Conservation (phyloP, 768 basidiomycete genomes). For the Mycena belliarum region DNA sequence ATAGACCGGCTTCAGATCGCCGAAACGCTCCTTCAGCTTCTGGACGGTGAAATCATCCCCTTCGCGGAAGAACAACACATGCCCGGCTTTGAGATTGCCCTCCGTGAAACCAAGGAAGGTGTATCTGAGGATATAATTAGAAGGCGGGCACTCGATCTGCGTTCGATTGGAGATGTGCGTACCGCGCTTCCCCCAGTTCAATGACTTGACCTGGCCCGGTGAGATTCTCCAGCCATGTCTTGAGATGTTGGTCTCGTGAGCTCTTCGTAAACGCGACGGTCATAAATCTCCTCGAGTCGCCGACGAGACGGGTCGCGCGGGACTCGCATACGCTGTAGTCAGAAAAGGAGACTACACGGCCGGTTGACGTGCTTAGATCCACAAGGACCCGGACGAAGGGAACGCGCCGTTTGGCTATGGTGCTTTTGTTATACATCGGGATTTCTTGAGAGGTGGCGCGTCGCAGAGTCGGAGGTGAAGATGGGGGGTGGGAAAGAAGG, state of each 20-base stretch:
- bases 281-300: constrained; percentile 19
- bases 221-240: constrained; percentile 11
- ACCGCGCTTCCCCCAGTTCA: constrained; percentile 2
- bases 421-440: constrained; percentile 10
- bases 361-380: not conserved
- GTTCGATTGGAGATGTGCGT: constrained; percentile 10
- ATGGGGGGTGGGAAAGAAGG: not conserved
- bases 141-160: not conserved
- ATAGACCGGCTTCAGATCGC: constrained; percentile 23
- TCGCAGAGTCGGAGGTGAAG: not conserved
- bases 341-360: not conserved
- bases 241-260: not conserved
- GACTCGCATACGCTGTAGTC: constrained; percentile 19
- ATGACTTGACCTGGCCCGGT: constrained; percentile 8
- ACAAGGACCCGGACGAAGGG: not conserved
- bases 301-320: constrained; percentile 19
- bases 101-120: constrained; percentile 23
- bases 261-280: constrained; percentile 5
- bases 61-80: constrained; percentile 23
- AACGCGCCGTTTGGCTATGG: constrained; percentile 10
- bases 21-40: constrained; percentile 19
- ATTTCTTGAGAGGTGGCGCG: constrained; percentile 6
- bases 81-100: constrained; percentile 19
- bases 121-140: constrained; percentile 13
- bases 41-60: constrained; percentile 15